A percentile compares a stretch with the other conserved stretches of the same genome.
Conservation (phyloP, 2,329 filamentous ascomycete species). For the Aspergillus tamarii region DNA sequence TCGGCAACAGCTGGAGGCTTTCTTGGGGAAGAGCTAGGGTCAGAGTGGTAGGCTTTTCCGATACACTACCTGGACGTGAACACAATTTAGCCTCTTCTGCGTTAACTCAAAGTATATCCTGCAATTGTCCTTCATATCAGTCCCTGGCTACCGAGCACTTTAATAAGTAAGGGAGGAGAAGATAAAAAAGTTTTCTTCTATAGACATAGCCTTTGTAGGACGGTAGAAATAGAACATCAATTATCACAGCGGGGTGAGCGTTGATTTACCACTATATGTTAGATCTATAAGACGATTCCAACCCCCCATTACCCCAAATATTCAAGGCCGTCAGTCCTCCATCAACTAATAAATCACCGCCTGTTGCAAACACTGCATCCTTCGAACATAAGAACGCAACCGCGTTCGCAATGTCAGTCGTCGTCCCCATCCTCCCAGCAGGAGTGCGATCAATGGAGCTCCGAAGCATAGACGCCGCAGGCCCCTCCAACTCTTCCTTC, state of each 20-base stretch:
- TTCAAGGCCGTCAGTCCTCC: neutral
- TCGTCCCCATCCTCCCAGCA: slow-evolving; percentile 1
- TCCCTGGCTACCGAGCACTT: neutral
- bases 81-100: neutral
- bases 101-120: neutral
- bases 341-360: slow-evolving; percentile 5
- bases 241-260: no score
- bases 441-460: neutral
- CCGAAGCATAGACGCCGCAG: neutral
- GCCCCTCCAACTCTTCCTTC: neutral
- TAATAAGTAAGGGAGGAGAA: neutral
- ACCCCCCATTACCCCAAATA: neutral
- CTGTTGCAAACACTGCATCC: slow-evolving; percentile 2
- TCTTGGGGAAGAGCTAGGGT: neutral
- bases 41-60: neutral
- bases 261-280: neutral
- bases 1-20: neutral
- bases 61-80: neutral
- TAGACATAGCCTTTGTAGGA: neutral
- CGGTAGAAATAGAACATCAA: neutral
- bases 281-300: neutral
- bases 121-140: neutral
- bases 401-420: slow-evolving; percentile 6
- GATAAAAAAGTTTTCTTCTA: neutral
- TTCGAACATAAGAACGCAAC: slow-evolving; percentile 5